A percentile compares a stretch with the other conserved stretches of the same genome.
Evolutionary conservation across 1,139 yeast genomes (phyloP).

Genomic region (Lodderomyces orthopsilosis): DNA sequence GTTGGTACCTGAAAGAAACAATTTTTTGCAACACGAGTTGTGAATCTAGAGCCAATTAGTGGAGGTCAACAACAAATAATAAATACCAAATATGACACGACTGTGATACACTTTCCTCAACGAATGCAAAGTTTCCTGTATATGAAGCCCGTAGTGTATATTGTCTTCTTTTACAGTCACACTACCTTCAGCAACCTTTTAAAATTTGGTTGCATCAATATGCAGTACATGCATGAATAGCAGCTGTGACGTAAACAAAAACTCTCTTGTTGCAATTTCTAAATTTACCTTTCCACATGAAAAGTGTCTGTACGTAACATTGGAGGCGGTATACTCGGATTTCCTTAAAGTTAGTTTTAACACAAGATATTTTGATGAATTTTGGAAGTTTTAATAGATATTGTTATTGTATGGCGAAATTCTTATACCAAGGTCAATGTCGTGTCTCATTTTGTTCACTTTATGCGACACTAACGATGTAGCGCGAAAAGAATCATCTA

Average conservation of each 20-base stretch:
- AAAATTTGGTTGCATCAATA: not conserved
- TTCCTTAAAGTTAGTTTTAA: too few relatives aligned
- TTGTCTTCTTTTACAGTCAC: not conserved
- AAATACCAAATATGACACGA: too few relatives aligned
- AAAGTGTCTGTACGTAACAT: too few relatives aligned
- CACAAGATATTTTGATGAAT: too few relatives aligned
- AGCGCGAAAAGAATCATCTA: not conserved
- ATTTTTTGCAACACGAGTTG: not conserved
- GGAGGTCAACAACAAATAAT: too few relatives aligned
- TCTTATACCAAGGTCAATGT: not conserved
- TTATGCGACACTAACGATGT: not conserved
- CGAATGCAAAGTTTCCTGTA: not conserved
- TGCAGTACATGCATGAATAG: constrained; percentile 1
- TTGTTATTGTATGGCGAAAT: not conserved
- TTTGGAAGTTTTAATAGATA: not conserved
- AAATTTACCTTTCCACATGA: not conserved
- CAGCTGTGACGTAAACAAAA: not conserved
- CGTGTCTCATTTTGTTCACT: not conserved
- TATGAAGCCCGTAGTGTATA: not conserved
- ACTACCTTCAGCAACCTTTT: not conserved
- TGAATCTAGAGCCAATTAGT: too few relatives aligned
- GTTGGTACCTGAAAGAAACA: not conserved
- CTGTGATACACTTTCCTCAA: too few relatives aligned
- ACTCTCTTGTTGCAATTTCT: not conserved
- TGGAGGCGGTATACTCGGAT: too few relatives aligned